phyloP scores from a whole-genome alignment of 192 early-diverging fungal species.

The Linnemannia hyalina region DNA sequence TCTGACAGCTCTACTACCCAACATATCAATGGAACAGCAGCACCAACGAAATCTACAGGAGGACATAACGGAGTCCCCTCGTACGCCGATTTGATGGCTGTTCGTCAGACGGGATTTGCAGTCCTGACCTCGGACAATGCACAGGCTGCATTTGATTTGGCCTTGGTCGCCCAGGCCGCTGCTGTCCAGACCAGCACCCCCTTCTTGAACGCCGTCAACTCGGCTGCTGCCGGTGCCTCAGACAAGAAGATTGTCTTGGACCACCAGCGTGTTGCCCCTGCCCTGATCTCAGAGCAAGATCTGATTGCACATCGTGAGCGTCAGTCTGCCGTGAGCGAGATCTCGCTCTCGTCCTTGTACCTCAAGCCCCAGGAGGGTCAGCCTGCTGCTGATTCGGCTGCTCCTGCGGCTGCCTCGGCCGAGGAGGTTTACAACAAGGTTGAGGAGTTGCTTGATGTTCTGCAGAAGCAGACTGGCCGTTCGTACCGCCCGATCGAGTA shows the following conservation, averaged over 20 bases:
- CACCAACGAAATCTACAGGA: not conserved
- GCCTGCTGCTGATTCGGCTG: slow-evolving; percentile 13
- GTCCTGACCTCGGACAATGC: slow-evolving; percentile 80
- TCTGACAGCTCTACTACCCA: slow-evolving; percentile 49
- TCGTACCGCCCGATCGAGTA: slow-evolving; percentile 77
- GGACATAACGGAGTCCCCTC: slow-evolving; percentile 34
- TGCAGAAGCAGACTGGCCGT: slow-evolving; percentile 66
- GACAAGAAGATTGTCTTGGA: slow-evolving; percentile 28
- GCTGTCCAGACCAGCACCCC: slow-evolving; percentile 70
- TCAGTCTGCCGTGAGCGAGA: slow-evolving; percentile 51
- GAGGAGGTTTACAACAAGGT: slow-evolving; percentile 68
- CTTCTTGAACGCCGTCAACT: slow-evolving; percentile 75
- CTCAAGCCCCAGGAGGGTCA: slow-evolving; percentile 28
- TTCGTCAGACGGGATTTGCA: slow-evolving; percentile 84
- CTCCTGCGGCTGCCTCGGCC: slow-evolving; percentile 49
- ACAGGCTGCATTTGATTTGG: slow-evolving; percentile 88
- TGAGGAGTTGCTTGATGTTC: slow-evolving; percentile 39
- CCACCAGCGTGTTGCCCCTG: slow-evolving; percentile 42
- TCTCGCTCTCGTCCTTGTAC: slow-evolving; percentile 45
- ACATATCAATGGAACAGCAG: not conserved
- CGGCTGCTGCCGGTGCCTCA: not conserved
- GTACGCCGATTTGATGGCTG: slow-evolving; percentile 72
- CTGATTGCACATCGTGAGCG: slow-evolving; percentile 58
- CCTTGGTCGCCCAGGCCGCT: slow-evolving; percentile 82
- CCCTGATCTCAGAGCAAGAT: slow-evolving; percentile 56